Evolutionary conservation across 192 early-diverging fungal genomes (phyloP), one percentile per base, ranked within the genome.

Genomic region (Phycomyces blakesleeanus): DNA sequence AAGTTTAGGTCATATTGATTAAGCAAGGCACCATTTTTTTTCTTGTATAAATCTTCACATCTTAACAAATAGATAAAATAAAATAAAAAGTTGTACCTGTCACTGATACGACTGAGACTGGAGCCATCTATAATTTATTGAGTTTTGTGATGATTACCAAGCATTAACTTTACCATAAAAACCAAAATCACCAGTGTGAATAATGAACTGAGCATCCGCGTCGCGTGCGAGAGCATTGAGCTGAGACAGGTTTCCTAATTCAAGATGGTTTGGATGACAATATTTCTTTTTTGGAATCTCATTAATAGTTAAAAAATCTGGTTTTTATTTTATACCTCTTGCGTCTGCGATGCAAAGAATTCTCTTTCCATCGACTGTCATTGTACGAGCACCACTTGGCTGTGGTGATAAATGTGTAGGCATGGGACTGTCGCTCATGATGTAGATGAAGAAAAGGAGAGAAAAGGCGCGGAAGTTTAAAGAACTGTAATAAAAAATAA

Each of bases 151-250:
- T 18, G 3, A 3, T 3, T 14, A 3, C 5, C 18, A 12, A 11
- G 2, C 3, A 38, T 18, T 2, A 18, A 25, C 24, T 29, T 56
- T 69, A 82, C 83, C 83, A 71, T 83, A 85, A 54, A 85, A 85
- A 26, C 81, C 81, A 61, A 85, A 85, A 65, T 85, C 83, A 24
- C 83, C 83, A 21, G 81, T 79, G 41, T 85, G 83, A 29, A 85
- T 81, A 27, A 85, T 71, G 57, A 73, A 59, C 34, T 75, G 69
- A 5, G 83, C 83, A 37, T 78, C 77, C 8, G 79, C 75, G 44
- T 81, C 76, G 49, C 77, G 76, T 42, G 80, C 83, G 16, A 85
- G 69, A 37, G 72, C 59, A 62, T 85, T 83, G 11, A 85, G 64
- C 63, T 81, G 79, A 50, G 83, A 85, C 24, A 85, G 74, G 25